phyloP scores from a whole-genome alignment of 768 basidiomycete species.

The Tylopilus balloui region DNA sequence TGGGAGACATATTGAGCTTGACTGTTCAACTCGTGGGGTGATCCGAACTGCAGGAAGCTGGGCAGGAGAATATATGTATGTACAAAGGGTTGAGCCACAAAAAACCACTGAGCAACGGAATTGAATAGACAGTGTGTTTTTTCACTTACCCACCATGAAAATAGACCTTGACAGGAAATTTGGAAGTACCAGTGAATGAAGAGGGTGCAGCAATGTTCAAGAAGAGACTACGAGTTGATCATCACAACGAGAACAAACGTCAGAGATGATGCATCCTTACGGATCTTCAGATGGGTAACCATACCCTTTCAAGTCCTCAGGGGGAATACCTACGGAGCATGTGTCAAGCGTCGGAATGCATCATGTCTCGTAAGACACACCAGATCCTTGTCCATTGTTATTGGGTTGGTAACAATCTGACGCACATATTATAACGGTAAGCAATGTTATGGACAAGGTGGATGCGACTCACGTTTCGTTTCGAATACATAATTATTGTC shows the following conservation, averaged over 20 bases:
- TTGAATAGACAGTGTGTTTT: neutral
- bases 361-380: conserved; percentile 24
- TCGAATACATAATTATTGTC: conserved; percentile 57
- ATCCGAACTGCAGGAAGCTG: conserved; percentile 78
- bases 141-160: conserved; percentile 65
- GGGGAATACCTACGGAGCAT: conserved; percentile 36
- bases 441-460: neutral
- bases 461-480: conserved; percentile 41
- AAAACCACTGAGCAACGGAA: neutral
- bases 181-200: conserved; percentile 33
- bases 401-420: conserved; percentile 57
- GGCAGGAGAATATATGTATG: neutral
- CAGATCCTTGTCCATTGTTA: conserved; percentile 57
- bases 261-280: conserved; percentile 30
- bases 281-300: conserved; percentile 68
- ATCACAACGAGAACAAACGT: neutral
- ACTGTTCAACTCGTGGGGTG: conserved; percentile 54
- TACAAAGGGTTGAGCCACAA: neutral
- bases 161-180: conserved; percentile 66
- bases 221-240: conserved; percentile 42
- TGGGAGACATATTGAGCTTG: conserved; percentile 68
- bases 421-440: neutral
- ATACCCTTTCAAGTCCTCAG: conserved; percentile 57
- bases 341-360: neutral
- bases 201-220: conserved; percentile 60